Evolutionary conservation across 805 yeast species (phyloP), one percentile per base, ranked within the genome.

Genomic region (Metschnikowia shivogae): DNA sequence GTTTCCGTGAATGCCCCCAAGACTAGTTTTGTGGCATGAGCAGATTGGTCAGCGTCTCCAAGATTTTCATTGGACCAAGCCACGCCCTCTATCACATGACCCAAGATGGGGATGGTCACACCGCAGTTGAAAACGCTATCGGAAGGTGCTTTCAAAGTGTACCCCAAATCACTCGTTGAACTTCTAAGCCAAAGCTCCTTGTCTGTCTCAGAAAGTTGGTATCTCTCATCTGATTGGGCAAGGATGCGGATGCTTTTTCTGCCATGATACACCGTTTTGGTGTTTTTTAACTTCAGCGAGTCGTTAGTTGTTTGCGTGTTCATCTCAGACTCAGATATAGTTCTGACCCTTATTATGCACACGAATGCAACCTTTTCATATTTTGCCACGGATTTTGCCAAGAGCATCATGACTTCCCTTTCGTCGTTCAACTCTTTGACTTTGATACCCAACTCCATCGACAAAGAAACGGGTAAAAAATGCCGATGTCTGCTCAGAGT

Each of bases 91-190:
- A 37, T 22, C 5, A 19, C 27, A 13, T 32, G 40, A 12, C 74
- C 65, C 55, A 60, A 72, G 50, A 81, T 76, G 0, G 84, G 81
- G 73, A 80, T 71, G 17, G 78, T 64, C 3, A 77, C 48, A 0
- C 86, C 86, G 27, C 73, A 63, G 39, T 65, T 74, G 47, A 68
- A 76, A 38, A 58, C 58, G 6, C 72, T 59, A 24, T 50, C 39
- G 13, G 61, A 64, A 1, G 60, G 51, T 37, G 67, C 62, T 29
- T 60, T 63, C 55, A 76, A 75, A 11, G 60, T 61, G 4, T 77
- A 54, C 1, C 86, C 86, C 62, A 72, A 73, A 41, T 78, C 81
- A 1, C 82, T 74, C 13, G 63, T 63, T 52, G 78, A 72, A 0
- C 78, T 72, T 29, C 64, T 62, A 40, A 65, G 67, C 57, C 77